A percentile compares a stretch with the other conserved stretches of the same genome.
These are phyloP conservation scores for Leersia perrieri DNA, from an alignment of 176 grass and related monocot genomes.

Conservation along the genomic window DNA sequence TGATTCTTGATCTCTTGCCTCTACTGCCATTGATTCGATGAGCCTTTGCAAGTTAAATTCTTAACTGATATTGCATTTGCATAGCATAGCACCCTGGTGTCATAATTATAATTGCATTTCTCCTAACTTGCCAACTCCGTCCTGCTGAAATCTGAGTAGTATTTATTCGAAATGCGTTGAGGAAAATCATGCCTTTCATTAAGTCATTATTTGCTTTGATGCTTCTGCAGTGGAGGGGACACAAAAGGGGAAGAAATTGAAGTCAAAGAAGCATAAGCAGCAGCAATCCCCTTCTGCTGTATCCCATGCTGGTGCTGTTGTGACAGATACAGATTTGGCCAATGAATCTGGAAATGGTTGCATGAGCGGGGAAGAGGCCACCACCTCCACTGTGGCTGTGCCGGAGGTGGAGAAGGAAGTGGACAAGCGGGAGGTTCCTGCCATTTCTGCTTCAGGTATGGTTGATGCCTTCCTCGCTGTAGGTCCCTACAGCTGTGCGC, in stretches of 20 bases:
- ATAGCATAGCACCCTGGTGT: no score
- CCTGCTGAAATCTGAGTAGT: no score
- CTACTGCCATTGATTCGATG: no score
- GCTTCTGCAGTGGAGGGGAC: not conserved
- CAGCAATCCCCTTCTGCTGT: not conserved
- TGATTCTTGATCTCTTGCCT: no score
- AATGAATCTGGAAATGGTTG: constrained; percentile 6
- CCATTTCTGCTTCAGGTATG: constrained; percentile 22
- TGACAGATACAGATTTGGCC: not conserved
- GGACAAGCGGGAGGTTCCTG: not conserved
- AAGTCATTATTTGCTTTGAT: not conserved
- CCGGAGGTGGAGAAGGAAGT: not conserved
- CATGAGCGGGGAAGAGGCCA: not conserved
- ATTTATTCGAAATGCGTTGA: not conserved
- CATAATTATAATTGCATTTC: no score
- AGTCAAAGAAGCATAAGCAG: constrained; percentile 15
- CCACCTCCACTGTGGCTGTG: not conserved
- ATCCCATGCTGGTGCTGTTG: not conserved
- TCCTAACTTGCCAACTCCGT: no score
- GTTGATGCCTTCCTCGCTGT: not conserved
- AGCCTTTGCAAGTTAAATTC: no score
- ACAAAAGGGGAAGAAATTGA: constrained; percentile 3
- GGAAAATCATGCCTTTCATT: not conserved
- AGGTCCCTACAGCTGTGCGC: not conserved
- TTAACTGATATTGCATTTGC: no score